Evolutionary conservation across 352 stramenopile genomes (phyloP).

Genomic region (Globisporangium irregulare): DNA sequence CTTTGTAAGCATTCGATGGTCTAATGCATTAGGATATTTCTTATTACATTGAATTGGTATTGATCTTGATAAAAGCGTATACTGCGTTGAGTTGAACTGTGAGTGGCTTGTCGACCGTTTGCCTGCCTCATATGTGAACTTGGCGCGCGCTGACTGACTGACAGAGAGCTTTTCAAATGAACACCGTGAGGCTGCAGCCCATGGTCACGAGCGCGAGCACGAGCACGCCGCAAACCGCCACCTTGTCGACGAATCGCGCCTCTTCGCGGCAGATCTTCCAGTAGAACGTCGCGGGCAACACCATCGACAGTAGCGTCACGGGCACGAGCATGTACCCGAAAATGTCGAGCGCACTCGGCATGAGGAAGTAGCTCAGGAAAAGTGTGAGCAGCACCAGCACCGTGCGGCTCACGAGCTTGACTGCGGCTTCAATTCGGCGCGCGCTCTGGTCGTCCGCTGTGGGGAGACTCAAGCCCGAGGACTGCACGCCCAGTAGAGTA

Average conservation of each 20-base stretch:
- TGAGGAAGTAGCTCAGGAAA: slow-evolving; percentile 47
- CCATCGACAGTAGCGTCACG: slow-evolving; percentile 49
- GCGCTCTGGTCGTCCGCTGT: slow-evolving; percentile 13
- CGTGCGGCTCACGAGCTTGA: slow-evolving; percentile 48
- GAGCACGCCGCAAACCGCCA: slow-evolving; percentile 39
- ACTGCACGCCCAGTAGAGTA: slow-evolving; percentile 13
- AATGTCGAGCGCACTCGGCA: slow-evolving; percentile 51
- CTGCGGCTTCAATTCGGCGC: slow-evolving; percentile 26
- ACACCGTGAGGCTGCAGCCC: slow-evolving; percentile 46
- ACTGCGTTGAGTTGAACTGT: background rate
- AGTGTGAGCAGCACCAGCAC: slow-evolving; percentile 50
- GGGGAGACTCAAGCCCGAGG: slow-evolving; percentile 18
- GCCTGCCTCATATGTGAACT: background rate
- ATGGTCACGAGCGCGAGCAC: slow-evolving; percentile 47
- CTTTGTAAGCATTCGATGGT: background rate
- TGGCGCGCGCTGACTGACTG: no score
- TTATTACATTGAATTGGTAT: background rate
- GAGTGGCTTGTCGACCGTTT: background rate
- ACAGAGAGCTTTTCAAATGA: slow-evolving; percentile 19
- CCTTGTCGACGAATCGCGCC: slow-evolving; percentile 37
- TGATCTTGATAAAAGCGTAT: background rate
- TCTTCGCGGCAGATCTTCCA: slow-evolving; percentile 69
- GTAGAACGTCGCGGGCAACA: slow-evolving; percentile 70
- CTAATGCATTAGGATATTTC: slow-evolving; percentile 1
- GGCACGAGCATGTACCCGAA: slow-evolving; percentile 70